Evolutionary conservation across 1,284 basidiomycete species (phyloP).

Genomic region (Bjerkandera adusta): DNA sequence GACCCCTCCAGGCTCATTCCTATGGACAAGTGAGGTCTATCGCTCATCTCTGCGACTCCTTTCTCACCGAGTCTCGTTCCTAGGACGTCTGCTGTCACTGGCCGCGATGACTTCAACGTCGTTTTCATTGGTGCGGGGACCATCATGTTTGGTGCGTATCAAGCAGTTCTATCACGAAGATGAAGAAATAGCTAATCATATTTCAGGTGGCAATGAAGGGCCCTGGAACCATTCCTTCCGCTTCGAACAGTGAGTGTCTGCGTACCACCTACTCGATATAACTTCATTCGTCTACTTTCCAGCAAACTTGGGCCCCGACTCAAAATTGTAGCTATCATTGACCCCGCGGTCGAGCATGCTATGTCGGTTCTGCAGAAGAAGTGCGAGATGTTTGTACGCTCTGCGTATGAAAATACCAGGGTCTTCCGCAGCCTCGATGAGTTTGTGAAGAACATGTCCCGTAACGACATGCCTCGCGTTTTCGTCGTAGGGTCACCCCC

Average conservation of each 20-base stretch:
- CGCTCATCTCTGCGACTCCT: conserved; percentile 9
- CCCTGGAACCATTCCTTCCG: conserved; percentile 96
- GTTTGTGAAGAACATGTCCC: conserved; percentile 71
- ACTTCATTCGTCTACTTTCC: conserved; percentile 17
- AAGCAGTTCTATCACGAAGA: background rate
- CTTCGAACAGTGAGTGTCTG: conserved; percentile 75
- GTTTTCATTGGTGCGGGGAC: conserved; percentile 92
- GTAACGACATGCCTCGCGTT: conserved; percentile 62
- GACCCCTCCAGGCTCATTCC: conserved; percentile 72
- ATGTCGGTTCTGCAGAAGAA: conserved; percentile 84
- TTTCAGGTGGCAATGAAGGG: conserved; percentile 75
- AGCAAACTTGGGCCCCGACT: conserved; percentile 96
- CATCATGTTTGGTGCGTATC: conserved; percentile 82
- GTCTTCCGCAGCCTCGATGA: conserved; percentile 89
- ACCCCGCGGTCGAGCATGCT: conserved; percentile 86
- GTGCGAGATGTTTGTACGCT: conserved; percentile 90
- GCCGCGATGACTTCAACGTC: conserved; percentile 81
- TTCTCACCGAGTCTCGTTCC: conserved; percentile 8
- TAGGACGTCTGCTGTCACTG: conserved; percentile 56
- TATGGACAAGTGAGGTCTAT: conserved; percentile 65
- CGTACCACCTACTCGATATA: background rate
- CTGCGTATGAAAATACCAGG: conserved; percentile 92
- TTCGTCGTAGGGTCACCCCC: conserved; percentile 93
- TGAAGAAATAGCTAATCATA: background rate
- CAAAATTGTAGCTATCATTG: conserved; percentile 93